Conservation (phyloP, 73 alveolate species). For the Breviolum minutum region DNA sequence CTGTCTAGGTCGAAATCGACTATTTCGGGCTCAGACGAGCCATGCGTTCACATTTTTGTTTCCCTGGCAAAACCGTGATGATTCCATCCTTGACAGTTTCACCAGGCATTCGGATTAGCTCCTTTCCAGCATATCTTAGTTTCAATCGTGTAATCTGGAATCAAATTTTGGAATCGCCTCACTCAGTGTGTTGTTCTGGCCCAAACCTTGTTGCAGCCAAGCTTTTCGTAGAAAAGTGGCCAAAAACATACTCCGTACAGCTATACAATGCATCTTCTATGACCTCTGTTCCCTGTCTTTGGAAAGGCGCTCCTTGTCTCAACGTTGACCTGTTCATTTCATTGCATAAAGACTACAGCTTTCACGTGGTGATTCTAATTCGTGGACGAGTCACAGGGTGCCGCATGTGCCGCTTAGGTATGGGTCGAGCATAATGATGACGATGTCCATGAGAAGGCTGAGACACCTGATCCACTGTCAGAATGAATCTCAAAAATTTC, state of each 20-base stretch:
- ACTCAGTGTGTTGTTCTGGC: conserved; percentile 26
- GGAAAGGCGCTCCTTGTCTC: neutral
- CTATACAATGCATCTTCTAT: too few species aligned
- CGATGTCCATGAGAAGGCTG: neutral
- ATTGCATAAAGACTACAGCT: neutral
- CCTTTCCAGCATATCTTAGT: neutral
- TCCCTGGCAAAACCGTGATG: neutral
- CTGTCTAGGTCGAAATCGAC: neutral
- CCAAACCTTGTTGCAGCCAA: neutral
- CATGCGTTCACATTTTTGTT: too few species aligned
- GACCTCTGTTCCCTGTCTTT: too few species aligned
- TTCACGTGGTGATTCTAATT: neutral
- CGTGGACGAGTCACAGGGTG: conserved; percentile 10
- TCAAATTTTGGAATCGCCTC: neutral
- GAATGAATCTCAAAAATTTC: too few species aligned
- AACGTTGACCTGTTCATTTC: neutral
- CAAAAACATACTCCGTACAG: too few species aligned
- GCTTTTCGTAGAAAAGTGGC: neutral
- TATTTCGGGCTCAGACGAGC: too few species aligned
- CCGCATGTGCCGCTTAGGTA: neutral
- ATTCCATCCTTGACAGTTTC: conserved; percentile 19
- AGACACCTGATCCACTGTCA: conserved; percentile 8
- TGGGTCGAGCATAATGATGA: neutral
- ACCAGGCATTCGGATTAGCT: neutral
- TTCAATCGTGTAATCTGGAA: neutral